These are phyloP conservation scores for Schizochytrium sp. DNA, from an alignment of 108 stramenopile species.

Conservation along the genomic window DNA sequence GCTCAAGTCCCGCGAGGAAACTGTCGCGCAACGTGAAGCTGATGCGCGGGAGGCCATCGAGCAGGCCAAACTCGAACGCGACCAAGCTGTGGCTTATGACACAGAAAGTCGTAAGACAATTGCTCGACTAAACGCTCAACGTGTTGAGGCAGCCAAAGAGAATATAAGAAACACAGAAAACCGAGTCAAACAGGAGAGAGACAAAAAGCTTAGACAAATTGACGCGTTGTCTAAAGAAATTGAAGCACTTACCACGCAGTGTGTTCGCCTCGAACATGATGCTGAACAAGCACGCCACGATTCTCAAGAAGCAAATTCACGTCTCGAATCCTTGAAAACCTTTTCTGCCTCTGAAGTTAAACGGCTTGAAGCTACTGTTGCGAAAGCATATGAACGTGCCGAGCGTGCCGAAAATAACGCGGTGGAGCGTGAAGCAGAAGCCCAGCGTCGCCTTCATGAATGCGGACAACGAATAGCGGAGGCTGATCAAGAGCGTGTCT, in stretches of 20 bases:
- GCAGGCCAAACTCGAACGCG: background rate
- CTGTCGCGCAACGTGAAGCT: background rate
- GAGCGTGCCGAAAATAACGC: constrained; percentile 39
- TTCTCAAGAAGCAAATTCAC: background rate
- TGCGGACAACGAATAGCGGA: background rate
- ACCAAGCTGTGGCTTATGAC: constrained; percentile 46
- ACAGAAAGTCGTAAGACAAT: constrained; percentile 11
- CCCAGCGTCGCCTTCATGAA: constrained; percentile 7
- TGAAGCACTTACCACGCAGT: background rate
- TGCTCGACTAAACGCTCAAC: background rate
- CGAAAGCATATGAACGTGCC: constrained; percentile 16
- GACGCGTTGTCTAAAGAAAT: background rate
- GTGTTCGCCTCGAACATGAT: background rate
- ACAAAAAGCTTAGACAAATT: background rate
- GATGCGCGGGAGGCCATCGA: constrained; percentile 28
- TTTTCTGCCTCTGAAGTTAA: background rate
- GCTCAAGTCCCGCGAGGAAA: constrained; percentile 15
- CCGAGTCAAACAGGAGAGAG: background rate
- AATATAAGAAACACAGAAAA: background rate
- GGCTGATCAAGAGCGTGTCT: constrained; percentile 52
- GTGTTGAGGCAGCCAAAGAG: constrained; percentile 22
- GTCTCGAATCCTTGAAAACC: background rate
- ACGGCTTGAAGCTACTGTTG: background rate
- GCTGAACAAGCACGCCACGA: constrained; percentile 20
- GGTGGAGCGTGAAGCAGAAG: constrained; percentile 37